Evolutionary conservation across 768 basidiomycete genomes (phyloP), one percentile per base, ranked within the genome.

Genomic region (Calocybe indica): DNA sequence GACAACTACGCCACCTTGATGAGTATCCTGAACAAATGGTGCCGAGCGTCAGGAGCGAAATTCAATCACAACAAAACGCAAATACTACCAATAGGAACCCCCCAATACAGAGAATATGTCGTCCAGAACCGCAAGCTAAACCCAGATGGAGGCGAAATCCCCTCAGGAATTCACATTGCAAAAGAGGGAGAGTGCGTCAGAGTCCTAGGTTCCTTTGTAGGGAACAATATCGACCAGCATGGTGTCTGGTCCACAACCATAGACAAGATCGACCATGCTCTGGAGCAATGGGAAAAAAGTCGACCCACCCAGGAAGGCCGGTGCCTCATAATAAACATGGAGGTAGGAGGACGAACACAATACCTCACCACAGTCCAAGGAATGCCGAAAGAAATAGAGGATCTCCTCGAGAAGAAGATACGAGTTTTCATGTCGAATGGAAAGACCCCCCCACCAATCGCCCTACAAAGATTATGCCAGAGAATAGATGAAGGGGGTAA

Each of bases 51-150:
- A 6, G 55, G 62, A 0, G 74, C 73, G 0, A 69, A 66, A 36
- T 77, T 75, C 52, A 77, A 75, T 44, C 47, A 55, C 0, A 40
- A 45, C 0, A 78, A 78, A 52, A 75, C 72, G 0, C 62, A 67
- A 32, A 51, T 71, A 0, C 57, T 74, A 1, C 70, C 68, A 0
- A 55, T 72, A 0, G 70, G 72, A 0, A 33, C 48, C 2, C 30
- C 30, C 4, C 42, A 45, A 4, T 62, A 55, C 52, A 44, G 64
- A 11, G 22, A 48, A 14, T 4, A 7, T 3, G 45, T 60, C 1
- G 15, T 45, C 1, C 52, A 31, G 1, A 37, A 29, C 4, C 2
- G 50, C 58, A 33, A 47, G 45, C 40, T n/a, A 51, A 31, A 43
- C 39, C 5, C 15, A 13, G 14, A 40, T 3, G 1, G 12, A 52